Evolutionary conservation across 768 basidiomycete genomes (phyloP).

Genomic region (Tulasnella sp.): DNA sequence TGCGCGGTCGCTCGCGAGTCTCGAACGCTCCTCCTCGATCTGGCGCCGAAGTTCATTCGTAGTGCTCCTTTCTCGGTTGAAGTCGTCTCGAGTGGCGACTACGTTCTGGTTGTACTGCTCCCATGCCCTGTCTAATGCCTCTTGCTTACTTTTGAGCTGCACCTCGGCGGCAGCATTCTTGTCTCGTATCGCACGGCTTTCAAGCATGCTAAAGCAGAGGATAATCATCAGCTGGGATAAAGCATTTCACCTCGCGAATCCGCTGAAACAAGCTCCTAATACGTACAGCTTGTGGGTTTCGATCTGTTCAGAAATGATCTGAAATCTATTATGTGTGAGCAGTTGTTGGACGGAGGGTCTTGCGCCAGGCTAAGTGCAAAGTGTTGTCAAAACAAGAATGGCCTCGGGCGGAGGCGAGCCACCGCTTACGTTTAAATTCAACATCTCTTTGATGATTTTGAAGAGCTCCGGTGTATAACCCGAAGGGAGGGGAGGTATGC

Average conservation of each 20-base stretch:
- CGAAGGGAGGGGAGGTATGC: conserved; percentile 81
- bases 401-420: too few species aligned
- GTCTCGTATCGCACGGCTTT: too few species aligned
- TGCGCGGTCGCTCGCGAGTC: conserved; percentile 20
- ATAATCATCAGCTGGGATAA: too few species aligned
- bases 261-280: too few species aligned
- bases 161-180: too few species aligned
- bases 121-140: too few species aligned
- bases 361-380: conserved; percentile 59
- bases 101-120: too few species aligned
- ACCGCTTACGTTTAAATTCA: conserved; percentile 70
- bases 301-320: conserved; percentile 55
- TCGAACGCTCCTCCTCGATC: not conserved
- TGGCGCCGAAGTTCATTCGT: not conserved
- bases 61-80: too few species aligned
- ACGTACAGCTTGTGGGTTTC: conserved; percentile 71
- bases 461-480: conserved; percentile 66
- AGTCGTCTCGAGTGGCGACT: too few species aligned
- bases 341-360: conserved; percentile 72
- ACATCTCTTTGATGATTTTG: conserved; percentile 74
- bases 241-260: too few species aligned
- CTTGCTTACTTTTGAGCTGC: too few species aligned
- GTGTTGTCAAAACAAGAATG: conserved; percentile 6
- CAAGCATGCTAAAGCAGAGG: not conserved
- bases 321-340: conserved; percentile 66